Base-by-base conservation (phyloP, 2,329 filamentous ascomycete species). In the Fusarium multiceps region DNA sequence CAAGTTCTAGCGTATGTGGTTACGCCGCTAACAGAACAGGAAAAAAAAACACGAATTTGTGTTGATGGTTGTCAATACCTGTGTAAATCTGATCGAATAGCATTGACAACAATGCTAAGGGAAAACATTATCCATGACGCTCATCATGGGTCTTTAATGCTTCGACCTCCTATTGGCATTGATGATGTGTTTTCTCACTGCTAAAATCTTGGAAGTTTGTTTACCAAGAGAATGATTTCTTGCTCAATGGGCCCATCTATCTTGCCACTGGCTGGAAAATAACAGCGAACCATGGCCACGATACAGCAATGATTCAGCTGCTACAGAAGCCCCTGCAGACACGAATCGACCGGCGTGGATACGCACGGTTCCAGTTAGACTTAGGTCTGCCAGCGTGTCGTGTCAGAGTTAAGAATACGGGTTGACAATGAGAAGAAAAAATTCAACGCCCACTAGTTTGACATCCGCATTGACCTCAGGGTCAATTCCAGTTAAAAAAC, bases 1-100 rank as follows among this genome's bases (percentile, higher is more conserved):
- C 57, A 28, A 51, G 37, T 59, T 69, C 60, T 71, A 66, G 71
- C 63, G 66, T 66, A 48, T 27, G 53, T 27, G 53, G 21, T 53
- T 53, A 8, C 66, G 71, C 71, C 66, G 62, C 62, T 23, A 43
- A n/a, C 20, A 25, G 4, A 30, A 28, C 27, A 28, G 27, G 11
- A 14, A 37, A 40, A 49, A 51, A 46, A 59, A 56, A 54, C 65
- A 59, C 55, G 23, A 27, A 40, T 20, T 28, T 28, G 40, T 55
- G 25, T 30, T 53, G 23, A 40, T 30, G 37, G 48, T 30, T 14
- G 42, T 20, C 8, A 32, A 63, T 25, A 47, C 32, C 40, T 51
- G 28, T n/a, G 28, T 27, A 25, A 30, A 54, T 45, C 28, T 41
- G 27, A 32, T 32, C 21, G 21, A 61, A 61, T 14, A 23, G 49